Evolutionary conservation across 352 stramenopile species (phyloP), one percentile per base, ranked within the genome.

Genomic region (Plasmopara viticola): DNA sequence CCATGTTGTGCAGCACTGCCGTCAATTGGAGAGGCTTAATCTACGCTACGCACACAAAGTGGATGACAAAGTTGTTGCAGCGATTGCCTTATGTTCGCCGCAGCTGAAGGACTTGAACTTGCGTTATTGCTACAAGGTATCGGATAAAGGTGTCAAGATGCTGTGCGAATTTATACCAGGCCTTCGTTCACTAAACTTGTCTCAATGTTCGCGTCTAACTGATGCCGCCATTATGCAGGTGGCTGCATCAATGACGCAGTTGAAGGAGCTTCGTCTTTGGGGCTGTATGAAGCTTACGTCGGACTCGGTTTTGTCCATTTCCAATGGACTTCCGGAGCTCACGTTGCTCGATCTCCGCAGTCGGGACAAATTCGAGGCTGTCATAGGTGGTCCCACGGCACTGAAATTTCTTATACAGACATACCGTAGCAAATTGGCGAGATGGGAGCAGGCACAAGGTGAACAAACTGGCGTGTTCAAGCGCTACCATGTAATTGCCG

Each of bases 111-210:
- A 87, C 18, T 52, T 94, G 44, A 90, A 92, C 44, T 35, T 94
- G 37, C 81, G 81, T 41, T 94, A 94, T 61, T 92, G 81, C 68
- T 92, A 87, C 77, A 92, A 92, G 53, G 56, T 94, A 13, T 86
- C 84, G 30, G 84, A 94, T 48, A 68, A 64, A 9, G 74, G 64
- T 15, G 80, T 94, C 8, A 46, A 52, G 7, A 54, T 60, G 12
- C 59, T 94, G 30, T 91, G 81, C 45, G 59, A 76, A 14, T 62
- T 53, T 5, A 29, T 87, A 25, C 48, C 60, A 7, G 44, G 58
- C 3, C 65, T 94, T 40, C 60, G 74, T 31, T 74, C 64, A n/a
- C 57, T 94, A 38, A 89, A 94, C 43, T 53, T 94, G 20, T 94
- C 84, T 30, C 84, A 94, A 53, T 94, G 84, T 45, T 69, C 66